Evolutionary conservation across 1,139 yeast species (phyloP).

Genomic region (Pichia sp.): DNA sequence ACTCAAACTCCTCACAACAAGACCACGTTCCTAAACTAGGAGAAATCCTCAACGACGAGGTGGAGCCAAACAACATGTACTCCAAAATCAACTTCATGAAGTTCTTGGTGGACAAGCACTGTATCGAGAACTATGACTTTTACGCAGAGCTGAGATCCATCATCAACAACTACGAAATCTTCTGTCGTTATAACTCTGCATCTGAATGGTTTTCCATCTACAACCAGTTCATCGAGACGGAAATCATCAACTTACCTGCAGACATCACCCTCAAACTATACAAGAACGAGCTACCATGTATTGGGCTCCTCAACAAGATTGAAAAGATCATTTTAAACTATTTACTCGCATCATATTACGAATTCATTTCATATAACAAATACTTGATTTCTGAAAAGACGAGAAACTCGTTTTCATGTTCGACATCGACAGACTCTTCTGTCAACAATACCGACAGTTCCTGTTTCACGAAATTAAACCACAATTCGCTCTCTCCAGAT

Average conservation of each 20-base stretch:
- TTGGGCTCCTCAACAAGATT: conserved; percentile 19
- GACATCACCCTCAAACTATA: conserved; percentile 22
- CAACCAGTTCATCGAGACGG: conserved; percentile 27
- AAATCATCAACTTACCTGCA: conserved; percentile 33
- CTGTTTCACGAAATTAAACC: conserved; percentile 6
- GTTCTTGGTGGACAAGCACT: conserved; percentile 30
- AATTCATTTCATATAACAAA: conserved; percentile 22
- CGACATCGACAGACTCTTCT: conserved; percentile 10
- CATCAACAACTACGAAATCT: conserved; percentile 12
- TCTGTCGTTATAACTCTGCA: conserved; percentile 8
- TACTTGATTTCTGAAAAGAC: conserved; percentile 2
- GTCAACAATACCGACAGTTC: conserved; percentile 3
- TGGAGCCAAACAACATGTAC: conserved; percentile 20
- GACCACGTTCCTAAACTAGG: conserved; percentile 24
- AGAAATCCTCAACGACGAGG: conserved; percentile 25
- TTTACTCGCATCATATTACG: conserved; percentile 30
- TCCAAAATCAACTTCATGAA: conserved; percentile 27
- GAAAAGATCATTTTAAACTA: conserved; percentile 25
- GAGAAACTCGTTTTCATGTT: conserved; percentile 8
- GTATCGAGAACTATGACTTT: conserved; percentile 34
- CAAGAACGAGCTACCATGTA: conserved; percentile 22
- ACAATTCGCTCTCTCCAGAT: background rate
- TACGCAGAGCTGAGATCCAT: conserved; percentile 25
- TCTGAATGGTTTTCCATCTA: conserved; percentile 27
- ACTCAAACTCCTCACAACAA: background rate